Conservation (phyloP, 139 green algal genomes). For the Picochlorum sp. region DNA sequence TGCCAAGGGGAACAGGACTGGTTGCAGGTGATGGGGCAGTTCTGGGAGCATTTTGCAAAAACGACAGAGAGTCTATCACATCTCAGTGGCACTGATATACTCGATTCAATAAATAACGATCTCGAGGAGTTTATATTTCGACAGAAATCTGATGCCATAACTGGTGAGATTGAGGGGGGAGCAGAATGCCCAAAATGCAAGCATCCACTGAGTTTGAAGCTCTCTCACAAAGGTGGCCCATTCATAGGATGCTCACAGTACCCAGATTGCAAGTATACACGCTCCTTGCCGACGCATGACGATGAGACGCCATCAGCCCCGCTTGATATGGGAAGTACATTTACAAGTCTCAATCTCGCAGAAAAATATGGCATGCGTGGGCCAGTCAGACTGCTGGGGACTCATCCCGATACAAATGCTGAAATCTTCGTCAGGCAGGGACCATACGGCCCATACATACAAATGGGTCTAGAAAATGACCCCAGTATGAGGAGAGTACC, state of each 20-base stretch:
- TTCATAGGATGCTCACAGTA: conserved; percentile 54
- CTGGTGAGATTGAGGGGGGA: not conserved
- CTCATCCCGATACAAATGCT: not conserved
- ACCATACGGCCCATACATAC: conserved; percentile 62
- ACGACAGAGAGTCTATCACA: conserved; percentile 16
- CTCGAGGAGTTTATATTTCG: conserved; percentile 40
- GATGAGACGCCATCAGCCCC: not conserved
- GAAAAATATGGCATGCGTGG: conserved; percentile 8
- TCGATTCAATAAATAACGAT: conserved; percentile 46
- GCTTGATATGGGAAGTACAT: not conserved
- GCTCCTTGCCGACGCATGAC: conserved; percentile 6
- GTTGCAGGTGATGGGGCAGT: conserved; percentile 45
- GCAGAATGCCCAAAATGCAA: conserved; percentile 11
- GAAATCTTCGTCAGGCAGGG: conserved; percentile 44
- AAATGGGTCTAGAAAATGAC: conserved; percentile 33
- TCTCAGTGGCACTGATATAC: conserved; percentile 43
- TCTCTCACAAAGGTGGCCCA: conserved; percentile 1
- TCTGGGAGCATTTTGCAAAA: conserved; percentile 56
- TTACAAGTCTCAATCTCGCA: not conserved
- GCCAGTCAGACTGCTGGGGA: conserved; percentile 6
- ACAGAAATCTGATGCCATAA: not conserved
- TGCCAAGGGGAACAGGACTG: conserved; percentile 36
- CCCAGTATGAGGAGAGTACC: conserved; percentile 5
- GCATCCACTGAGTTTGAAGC: conserved; percentile 19
- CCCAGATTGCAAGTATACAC: conserved; percentile 33